Evolutionary conservation across 495 filamentous ascomycete species (phyloP).

Genomic region (Aspergillus heteromorphus): DNA sequence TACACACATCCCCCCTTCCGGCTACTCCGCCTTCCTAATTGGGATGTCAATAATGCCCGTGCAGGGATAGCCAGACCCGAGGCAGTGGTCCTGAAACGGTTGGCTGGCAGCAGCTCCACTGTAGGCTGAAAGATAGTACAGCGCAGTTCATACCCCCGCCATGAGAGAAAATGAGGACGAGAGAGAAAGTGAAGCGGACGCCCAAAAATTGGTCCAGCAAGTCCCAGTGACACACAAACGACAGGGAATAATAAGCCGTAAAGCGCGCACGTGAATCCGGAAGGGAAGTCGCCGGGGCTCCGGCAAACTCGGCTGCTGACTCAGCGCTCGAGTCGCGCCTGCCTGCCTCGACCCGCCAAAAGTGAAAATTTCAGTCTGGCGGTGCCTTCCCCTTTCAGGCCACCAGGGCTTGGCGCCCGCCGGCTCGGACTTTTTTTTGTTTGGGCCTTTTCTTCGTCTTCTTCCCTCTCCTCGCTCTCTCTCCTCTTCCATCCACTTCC

Average conservation of each 20-base stretch:
- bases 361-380: too few species aligned
- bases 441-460: slow-evolving; percentile 4
- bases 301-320: background rate
- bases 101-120: background rate
- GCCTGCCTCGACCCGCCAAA: background rate
- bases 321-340: background rate
- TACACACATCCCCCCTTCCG: too few species aligned
- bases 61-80: background rate
- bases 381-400: too few species aligned
- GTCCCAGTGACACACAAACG: too few species aligned
- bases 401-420: slow-evolving; percentile 8
- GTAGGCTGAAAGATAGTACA: background rate
- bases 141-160: background rate
- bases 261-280: background rate
- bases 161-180: background rate
- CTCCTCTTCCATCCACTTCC: slow-evolving; percentile 9
- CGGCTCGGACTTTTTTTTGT: slow-evolving; percentile 13
- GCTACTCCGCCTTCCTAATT: too few species aligned
- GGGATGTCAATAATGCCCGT: too few species aligned
- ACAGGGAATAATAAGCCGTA: background rate
- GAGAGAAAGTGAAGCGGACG: too few species aligned
- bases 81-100: background rate
- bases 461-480: slow-evolving; percentile 8
- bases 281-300: background rate
- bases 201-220: too few species aligned